These are phyloP conservation scores for Curvularia verruculosa DNA, from an alignment of 2,329 filamentous ascomycete species.

Conservation along the genomic window DNA sequence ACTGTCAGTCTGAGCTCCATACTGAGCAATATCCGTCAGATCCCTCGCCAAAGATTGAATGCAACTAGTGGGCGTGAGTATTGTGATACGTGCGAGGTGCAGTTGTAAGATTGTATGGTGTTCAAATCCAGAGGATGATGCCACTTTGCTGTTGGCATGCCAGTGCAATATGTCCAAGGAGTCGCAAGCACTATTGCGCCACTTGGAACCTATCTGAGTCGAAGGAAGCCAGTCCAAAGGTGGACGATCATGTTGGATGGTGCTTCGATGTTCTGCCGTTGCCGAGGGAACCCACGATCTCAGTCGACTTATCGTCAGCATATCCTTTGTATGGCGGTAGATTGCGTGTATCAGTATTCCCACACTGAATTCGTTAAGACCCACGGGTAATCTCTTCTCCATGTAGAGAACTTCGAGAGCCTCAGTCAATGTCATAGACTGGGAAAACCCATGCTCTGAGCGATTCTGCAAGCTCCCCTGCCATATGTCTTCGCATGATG, in stretches of 20 bases:
- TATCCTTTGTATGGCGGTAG: conserved; percentile 58
- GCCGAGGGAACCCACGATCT: conserved; percentile 45
- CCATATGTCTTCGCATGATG: conserved; percentile 20
- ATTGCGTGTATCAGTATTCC: conserved; percentile 59
- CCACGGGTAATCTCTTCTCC: conserved; percentile 54
- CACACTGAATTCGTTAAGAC: conserved; percentile 57
- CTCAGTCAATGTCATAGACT: conserved; percentile 9
- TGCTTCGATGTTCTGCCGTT: conserved; percentile 21
- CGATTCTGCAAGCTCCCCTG: conserved; percentile 2
- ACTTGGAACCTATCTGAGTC: conserved; percentile 56
- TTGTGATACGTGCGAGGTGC: conserved; percentile 60
- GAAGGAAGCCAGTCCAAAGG: conserved; percentile 54
- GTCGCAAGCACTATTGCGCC: conserved; percentile 56
- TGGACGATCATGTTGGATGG: conserved; percentile 1
- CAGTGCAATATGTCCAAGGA: conserved; percentile 64
- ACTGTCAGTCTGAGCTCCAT: neutral
- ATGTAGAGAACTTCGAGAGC: conserved; percentile 57
- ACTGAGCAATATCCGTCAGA: neutral
- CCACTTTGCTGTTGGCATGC: conserved; percentile 61
- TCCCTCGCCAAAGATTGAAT: conserved; percentile 53
- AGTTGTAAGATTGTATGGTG: conserved; percentile 63
- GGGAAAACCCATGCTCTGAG: neutral
- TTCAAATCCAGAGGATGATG: conserved; percentile 58
- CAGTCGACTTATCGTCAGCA: conserved; percentile 54
- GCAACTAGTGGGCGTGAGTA: conserved; percentile 57